Conservation (phyloP, 2,329 filamentous ascomycete genomes). For the Penicillium sp. region DNA sequence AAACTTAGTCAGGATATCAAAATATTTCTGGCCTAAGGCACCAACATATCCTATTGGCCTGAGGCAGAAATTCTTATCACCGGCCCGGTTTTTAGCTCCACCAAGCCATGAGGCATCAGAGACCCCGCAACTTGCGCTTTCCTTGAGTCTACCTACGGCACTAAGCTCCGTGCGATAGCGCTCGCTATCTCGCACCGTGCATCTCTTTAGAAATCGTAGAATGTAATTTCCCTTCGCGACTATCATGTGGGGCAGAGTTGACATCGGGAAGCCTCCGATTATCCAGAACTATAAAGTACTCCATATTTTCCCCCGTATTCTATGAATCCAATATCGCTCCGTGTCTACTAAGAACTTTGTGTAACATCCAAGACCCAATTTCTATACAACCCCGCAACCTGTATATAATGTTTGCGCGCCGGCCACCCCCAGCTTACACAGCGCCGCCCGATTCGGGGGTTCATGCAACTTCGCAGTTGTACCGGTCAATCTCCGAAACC, state of each 20-base stretch:
- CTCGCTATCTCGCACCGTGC: background rate
- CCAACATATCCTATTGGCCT: background rate
- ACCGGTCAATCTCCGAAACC: conserved; percentile 38
- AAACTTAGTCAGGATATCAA: conserved; percentile 18
- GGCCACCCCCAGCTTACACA: conserved; percentile 41
- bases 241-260: background rate
- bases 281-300: background rate
- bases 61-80: conserved; percentile 14
- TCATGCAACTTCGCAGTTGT: conserved; percentile 37
- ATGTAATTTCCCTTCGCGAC: background rate
- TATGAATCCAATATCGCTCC: background rate
- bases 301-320: background rate
- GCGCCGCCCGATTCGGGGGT: conserved; percentile 36
- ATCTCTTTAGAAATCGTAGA: background rate
- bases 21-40: conserved; percentile 9
- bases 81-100: conserved; percentile 10
- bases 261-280: background rate
- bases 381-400: background rate
- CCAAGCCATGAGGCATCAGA: background rate
- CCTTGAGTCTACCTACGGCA: background rate
- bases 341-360: too few species aligned
- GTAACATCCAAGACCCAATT: background rate
- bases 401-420: conserved; percentile 29
- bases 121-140: background rate
- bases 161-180: background rate